phyloP scores from a whole-genome alignment of 2,329 filamentous ascomycete species.

The Biscogniauxia sp. region DNA sequence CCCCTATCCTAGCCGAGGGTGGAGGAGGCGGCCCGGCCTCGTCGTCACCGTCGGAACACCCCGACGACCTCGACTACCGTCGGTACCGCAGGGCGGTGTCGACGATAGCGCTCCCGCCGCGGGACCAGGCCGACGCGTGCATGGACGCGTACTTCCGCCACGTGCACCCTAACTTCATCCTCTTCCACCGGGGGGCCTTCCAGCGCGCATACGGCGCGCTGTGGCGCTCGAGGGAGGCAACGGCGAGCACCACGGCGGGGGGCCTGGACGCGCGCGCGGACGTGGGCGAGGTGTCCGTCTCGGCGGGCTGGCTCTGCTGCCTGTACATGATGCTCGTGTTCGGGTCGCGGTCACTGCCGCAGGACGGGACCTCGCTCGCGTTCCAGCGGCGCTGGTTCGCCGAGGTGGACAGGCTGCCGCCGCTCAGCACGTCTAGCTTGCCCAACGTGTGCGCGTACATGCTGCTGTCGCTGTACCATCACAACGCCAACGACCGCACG shows the following conservation, averaged over 20 bases:
- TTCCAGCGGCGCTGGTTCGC: slow-evolving; percentile 35
- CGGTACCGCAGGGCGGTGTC: slow-evolving; percentile 19
- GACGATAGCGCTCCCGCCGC: slow-evolving; percentile 30
- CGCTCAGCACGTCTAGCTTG: slow-evolving; percentile 36
- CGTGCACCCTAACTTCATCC: slow-evolving; percentile 37
- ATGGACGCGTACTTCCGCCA: slow-evolving; percentile 39
- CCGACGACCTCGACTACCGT: slow-evolving; percentile 18
- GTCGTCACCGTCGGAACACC: slow-evolving; percentile 3
- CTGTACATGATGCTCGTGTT: slow-evolving; percentile 41
- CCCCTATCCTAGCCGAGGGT: slow-evolving; percentile 14
- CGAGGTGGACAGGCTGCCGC: slow-evolving; percentile 34
- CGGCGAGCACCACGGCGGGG: slow-evolving; percentile 1
- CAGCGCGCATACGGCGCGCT: slow-evolving; percentile 37
- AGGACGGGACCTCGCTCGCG: slow-evolving; percentile 28
- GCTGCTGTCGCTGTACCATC: slow-evolving; percentile 40
- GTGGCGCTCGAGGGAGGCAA: slow-evolving; percentile 27
- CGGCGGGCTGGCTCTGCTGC: slow-evolving; percentile 41
- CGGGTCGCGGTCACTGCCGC: slow-evolving; percentile 38
- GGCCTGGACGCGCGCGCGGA: slow-evolving; percentile 10
- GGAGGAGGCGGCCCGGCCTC: slow-evolving; percentile 1
- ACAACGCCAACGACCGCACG: slow-evolving; percentile 41
- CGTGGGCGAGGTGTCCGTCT: slow-evolving; percentile 30
- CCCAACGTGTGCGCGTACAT: slow-evolving; percentile 42
- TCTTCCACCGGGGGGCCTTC: slow-evolving; percentile 41
- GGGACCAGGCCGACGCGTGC: slow-evolving; percentile 36